Evolutionary conservation across 441 rosid genomes (phyloP).

Genomic region (Arabidopsis hybrid): DNA sequence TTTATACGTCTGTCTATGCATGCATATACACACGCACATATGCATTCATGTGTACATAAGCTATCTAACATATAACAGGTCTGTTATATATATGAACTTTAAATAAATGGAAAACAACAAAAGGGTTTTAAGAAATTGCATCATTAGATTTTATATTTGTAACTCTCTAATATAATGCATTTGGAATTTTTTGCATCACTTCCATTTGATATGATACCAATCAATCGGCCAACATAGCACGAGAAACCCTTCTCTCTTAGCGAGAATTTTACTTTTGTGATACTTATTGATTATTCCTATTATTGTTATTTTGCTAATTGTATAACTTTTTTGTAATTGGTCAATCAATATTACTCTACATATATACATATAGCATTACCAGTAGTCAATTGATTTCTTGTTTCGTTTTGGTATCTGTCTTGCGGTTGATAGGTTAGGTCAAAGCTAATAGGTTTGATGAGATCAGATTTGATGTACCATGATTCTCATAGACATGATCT

Average conservation of each 20-base stretch:
- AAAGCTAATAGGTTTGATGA: constrained; percentile 22
- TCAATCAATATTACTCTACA: not conserved
- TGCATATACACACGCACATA: constrained; percentile 18
- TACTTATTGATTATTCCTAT: not conserved
- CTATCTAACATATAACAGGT: constrained; percentile 4
- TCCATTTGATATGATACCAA: not conserved
- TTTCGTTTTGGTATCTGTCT: constrained; percentile 14
- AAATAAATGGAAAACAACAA: too few species aligned
- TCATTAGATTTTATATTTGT: not conserved
- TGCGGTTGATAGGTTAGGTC: constrained; percentile 17
- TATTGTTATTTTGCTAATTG: not conserved
- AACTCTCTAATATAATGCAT: not conserved
- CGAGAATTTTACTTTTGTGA: too few species aligned
- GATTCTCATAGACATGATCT: not conserved
- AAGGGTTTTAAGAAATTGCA: too few species aligned
- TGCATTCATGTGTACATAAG: constrained; percentile 19
- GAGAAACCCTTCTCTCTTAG: too few species aligned
- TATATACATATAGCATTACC: not conserved
- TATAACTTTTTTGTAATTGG: not conserved
- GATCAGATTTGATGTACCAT: constrained; percentile 11
- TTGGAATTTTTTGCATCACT: not conserved
- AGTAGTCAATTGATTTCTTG: not conserved
- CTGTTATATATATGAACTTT: too few species aligned
- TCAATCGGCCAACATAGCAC: too few species aligned
- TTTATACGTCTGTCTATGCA: constrained; percentile 30